Evolutionary conservation across 176 grass and related monocot species (phyloP).

Genomic region (Hyparrhenia diplandra): DNA sequence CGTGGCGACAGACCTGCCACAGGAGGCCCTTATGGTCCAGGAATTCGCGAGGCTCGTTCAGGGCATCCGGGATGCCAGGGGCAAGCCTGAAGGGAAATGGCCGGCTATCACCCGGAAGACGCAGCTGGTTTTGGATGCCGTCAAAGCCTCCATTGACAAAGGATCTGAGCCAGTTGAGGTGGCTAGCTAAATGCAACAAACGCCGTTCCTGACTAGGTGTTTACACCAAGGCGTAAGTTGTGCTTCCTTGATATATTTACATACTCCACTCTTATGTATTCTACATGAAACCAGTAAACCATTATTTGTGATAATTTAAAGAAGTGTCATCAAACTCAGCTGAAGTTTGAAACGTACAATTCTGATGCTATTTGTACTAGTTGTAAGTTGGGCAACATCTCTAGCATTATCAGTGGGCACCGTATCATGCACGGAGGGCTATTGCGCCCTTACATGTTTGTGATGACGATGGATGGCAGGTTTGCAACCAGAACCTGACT

Average conservation of each 20-base stretch:
- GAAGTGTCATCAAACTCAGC: not conserved
- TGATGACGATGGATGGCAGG: too few relatives aligned
- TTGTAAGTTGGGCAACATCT: not conserved
- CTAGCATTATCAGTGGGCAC: too few relatives aligned
- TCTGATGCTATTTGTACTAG: not conserved
- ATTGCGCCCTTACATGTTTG: not conserved
- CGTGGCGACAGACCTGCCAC: conserved; percentile 44
- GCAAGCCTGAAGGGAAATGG: conserved; percentile 71
- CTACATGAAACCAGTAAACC: not conserved
- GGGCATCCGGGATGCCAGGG: conserved; percentile 45
- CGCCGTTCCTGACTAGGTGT: not conserved
- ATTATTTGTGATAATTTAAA: not conserved
- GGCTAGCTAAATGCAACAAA: conserved; percentile 8
- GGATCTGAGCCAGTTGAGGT: conserved; percentile 48
- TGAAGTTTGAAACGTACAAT: not conserved
- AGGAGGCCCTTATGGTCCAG: conserved; percentile 65
- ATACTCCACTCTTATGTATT: not conserved
- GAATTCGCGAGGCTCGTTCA: conserved; percentile 59
- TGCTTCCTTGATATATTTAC: not conserved
- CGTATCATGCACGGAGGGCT: not conserved
- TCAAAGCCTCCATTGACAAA: conserved; percentile 57
- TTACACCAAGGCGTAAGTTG: not conserved
- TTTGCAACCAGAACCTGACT: too few relatives aligned
- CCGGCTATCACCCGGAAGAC: conserved; percentile 64
- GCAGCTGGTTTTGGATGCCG: conserved; percentile 62